phyloP scores from a whole-genome alignment of 352 stramenopile genomes.

The Globisporangium apiculatum region DNA sequence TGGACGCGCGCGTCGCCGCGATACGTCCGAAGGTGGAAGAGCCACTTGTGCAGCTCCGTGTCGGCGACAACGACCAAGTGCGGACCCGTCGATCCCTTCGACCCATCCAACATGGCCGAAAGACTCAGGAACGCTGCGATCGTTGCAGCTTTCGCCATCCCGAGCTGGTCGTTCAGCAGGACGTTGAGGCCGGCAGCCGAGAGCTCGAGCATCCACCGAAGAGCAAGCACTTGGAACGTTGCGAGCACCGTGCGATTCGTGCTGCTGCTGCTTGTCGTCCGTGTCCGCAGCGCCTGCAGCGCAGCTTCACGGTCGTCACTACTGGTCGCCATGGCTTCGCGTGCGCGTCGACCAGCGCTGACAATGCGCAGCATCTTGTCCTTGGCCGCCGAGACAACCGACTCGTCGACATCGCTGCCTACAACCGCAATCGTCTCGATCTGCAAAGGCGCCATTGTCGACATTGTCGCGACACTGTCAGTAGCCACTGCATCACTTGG shows the following conservation, averaged over 20 bases:
- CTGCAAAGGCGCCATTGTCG: constrained; percentile 18
- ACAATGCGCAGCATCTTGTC: constrained; percentile 37
- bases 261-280: constrained; percentile 2
- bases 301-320: constrained; percentile 1
- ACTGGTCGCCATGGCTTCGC: constrained; percentile 27
- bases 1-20: constrained; percentile 47
- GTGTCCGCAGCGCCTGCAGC: constrained; percentile 14
- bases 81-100: constrained; percentile 18
- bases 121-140: constrained; percentile 69
- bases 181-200: constrained; percentile 57
- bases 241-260: constrained; percentile 38
- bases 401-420: constrained; percentile 7
- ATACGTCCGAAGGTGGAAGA: constrained; percentile 55
- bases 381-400: constrained; percentile 8
- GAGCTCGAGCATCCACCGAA: constrained; percentile 80
- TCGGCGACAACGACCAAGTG: constrained; percentile 76
- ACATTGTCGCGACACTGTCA: constrained; percentile 5
- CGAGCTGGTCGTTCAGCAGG: constrained; percentile 81
- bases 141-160: constrained; percentile 79
- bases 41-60: constrained; percentile 79
- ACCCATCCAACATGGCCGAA: not conserved
- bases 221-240: constrained; percentile 65
- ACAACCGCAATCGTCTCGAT: constrained; percentile 34
- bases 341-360: constrained; percentile 31
- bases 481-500: constrained; percentile 4